Percentiles rank a stretch among this genome's conserved stretches.
Conservation (phyloP, 2,329 filamentous ascomycete genomes). For the Pseudogymnoascus sp. region DNA sequence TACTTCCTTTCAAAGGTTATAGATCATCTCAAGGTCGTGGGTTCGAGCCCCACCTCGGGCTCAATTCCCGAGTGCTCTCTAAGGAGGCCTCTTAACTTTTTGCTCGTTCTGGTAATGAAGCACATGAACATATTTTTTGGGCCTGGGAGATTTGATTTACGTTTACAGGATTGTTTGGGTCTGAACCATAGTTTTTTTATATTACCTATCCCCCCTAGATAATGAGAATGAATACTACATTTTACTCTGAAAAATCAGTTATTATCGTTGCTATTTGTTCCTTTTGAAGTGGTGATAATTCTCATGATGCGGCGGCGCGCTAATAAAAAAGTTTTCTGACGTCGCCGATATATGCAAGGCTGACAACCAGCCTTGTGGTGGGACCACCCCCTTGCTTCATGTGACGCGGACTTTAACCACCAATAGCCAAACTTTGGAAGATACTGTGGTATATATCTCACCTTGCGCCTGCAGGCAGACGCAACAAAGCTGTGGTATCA, state of each 20-base stretch:
- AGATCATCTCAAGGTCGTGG: constrained; percentile 8
- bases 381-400: not conserved
- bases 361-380: not conserved
- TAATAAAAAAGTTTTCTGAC: constrained; percentile 8
- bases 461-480: not conserved
- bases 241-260: not conserved
- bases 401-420: not conserved
- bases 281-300: not conserved
- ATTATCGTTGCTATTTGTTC: not conserved
- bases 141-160: not conserved
- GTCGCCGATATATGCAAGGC: not conserved
- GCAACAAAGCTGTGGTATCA: not conserved
- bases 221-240: too few relatives aligned
- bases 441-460: not conserved
- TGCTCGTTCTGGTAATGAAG: not conserved
- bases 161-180: not conserved
- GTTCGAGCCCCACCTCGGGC: constrained; percentile 7
- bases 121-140: not conserved
- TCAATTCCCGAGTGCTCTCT: constrained; percentile 3
- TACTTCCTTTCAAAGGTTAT: constrained; percentile 22
- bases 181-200: not conserved
- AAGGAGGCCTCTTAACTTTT: not conserved
- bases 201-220: too few relatives aligned
- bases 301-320: not conserved
- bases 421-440: not conserved